Evolutionary conservation across 164 flowering plant genomes (phyloP).

Genomic region (Stephania yunnanensis): DNA sequence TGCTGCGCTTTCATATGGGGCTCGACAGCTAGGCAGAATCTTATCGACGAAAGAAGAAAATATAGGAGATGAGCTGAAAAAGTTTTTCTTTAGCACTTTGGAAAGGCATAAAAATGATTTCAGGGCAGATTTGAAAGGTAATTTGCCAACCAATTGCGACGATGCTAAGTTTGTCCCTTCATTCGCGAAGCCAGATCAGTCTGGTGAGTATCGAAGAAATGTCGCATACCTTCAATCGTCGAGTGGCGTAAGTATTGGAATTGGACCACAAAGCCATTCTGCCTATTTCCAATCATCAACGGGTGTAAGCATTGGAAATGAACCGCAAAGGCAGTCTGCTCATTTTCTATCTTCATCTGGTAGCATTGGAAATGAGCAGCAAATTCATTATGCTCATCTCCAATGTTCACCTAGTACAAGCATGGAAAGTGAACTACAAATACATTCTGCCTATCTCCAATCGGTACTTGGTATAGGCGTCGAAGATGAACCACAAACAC

Average conservation of each 20-base stretch:
- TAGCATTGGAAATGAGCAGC: no score
- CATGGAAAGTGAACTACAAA: no score
- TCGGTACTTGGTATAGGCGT: no score
- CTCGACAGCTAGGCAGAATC: constrained; percentile 53
- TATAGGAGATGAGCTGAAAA: constrained; percentile 35
- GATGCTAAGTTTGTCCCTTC: constrained; percentile 10
- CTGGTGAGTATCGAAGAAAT: neutral
- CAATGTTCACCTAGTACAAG: no score
- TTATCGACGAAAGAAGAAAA: constrained; percentile 34
- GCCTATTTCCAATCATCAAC: neutral
- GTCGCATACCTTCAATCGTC: no score
- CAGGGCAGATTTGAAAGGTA: constrained; percentile 25
- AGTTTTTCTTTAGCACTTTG: constrained; percentile 43
- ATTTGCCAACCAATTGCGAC: constrained; percentile 14
- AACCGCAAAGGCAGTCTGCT: neutral
- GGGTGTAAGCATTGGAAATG: neutral
- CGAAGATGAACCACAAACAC: no score
- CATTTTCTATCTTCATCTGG: neutral
- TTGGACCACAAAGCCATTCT: no score
- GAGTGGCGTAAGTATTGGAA: no score
- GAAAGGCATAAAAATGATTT: constrained; percentile 35
- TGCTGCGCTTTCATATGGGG: constrained; percentile 67
- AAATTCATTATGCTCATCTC: no score
- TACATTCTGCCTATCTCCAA: no score
- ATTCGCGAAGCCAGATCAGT: constrained; percentile 6